Evolutionary conservation across 345 rosid genomes (phyloP).

Genomic region (Populus euphratica): DNA sequence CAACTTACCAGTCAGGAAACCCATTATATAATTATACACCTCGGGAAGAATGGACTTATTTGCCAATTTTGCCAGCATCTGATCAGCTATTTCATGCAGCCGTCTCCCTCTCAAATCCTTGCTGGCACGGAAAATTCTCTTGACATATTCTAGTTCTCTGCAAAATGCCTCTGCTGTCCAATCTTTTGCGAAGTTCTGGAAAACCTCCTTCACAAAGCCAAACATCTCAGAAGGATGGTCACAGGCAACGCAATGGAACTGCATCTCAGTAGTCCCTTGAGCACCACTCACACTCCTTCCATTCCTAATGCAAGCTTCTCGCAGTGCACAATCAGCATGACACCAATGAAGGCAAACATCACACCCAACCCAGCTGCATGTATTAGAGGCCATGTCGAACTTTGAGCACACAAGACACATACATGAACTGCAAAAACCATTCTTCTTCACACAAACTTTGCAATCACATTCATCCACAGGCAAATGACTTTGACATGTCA

Average conservation of each 20-base stretch:
- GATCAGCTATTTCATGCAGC: slow-evolving; percentile 71
- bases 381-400: slow-evolving; percentile 89
- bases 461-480: slow-evolving; percentile 98
- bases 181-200: slow-evolving; percentile 67
- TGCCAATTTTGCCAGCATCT: slow-evolving; percentile 56
- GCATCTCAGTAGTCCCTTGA: slow-evolving; percentile 74
- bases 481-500: slow-evolving; percentile 53
- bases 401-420: slow-evolving; percentile 95
- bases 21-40: slow-evolving; percentile 48
- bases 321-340: slow-evolving; percentile 87
- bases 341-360: slow-evolving; percentile 98
- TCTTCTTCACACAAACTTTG: slow-evolving; percentile 74
- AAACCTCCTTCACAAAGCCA: slow-evolving; percentile 97
- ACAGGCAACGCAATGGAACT: slow-evolving; percentile 90
- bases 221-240: slow-evolving; percentile 98
- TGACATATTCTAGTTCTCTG: slow-evolving; percentile 84
- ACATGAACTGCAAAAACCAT: slow-evolving; percentile 88
- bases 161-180: slow-evolving; percentile 68
- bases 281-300: slow-evolving; percentile 54
- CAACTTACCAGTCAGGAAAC: slow-evolving; percentile 61
- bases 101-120: slow-evolving; percentile 77
- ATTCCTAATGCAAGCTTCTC: slow-evolving; percentile 70
- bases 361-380: slow-evolving; percentile 99
- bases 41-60: slow-evolving; percentile 59
- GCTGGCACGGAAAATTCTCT: slow-evolving; percentile 73